Evolutionary conservation across 345 rosid genomes (phyloP).

Genomic region (Populus simonii): DNA sequence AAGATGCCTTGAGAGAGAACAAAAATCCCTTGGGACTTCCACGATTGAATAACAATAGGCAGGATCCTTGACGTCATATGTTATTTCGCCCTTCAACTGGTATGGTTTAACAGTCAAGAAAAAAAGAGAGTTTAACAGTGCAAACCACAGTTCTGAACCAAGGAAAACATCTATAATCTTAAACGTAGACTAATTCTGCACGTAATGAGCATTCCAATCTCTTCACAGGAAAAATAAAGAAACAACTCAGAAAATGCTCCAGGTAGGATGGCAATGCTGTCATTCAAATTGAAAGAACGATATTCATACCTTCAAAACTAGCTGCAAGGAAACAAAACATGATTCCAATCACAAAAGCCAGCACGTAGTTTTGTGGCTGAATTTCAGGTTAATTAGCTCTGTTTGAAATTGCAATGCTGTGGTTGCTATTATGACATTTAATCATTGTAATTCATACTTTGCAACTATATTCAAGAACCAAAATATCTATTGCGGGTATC

Average conservation of each 20-base stretch:
- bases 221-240: not conserved
- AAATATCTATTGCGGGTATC: too few species aligned
- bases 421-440: not conserved
- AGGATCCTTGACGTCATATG: slow-evolving; percentile 71
- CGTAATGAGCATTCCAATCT: not conserved
- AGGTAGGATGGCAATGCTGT: not conserved
- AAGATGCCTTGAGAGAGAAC: slow-evolving; percentile 57
- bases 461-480: too few species aligned
- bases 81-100: slow-evolving; percentile 80
- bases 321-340: not conserved
- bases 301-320: not conserved
- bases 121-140: slow-evolving; percentile 4
- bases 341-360: not conserved
- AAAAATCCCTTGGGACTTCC: slow-evolving; percentile 56
- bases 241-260: not conserved
- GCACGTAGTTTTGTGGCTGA: not conserved
- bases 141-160: not conserved
- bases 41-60: slow-evolving; percentile 68
- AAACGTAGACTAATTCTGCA: not conserved
- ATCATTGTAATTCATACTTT: not conserved
- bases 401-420: not conserved
- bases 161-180: not conserved
- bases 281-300: not conserved
- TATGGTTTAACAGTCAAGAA: slow-evolving; percentile 22
- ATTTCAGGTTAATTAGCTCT: not conserved